Base-by-base conservation (phyloP, 2,329 filamentous ascomycete species). In the Didymella exigua region DNA sequence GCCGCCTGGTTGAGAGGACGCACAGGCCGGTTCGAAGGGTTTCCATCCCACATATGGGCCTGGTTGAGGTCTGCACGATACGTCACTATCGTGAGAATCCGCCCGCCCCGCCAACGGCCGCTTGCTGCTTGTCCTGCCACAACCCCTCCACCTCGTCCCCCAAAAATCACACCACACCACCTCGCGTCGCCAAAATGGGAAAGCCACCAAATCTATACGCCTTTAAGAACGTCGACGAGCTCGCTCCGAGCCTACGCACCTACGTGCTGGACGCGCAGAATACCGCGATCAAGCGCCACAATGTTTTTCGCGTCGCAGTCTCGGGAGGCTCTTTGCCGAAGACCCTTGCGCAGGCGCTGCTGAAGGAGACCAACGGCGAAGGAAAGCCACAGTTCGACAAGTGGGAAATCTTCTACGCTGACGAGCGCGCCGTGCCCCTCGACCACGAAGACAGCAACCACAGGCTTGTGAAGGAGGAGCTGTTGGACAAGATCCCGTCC, bases 401-500 rank as follows among this genome's bases (percentile, higher is more conserved):
- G 76, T 99, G 95, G 95, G 90, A 98, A 71, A 91, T 99, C 72
- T 99, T 98, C 83, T 98, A 97, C 77, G 93, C 93, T 72, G 95
- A 99, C 75, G 95, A 99, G 82, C 90, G 95, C 71, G 91, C 91
- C 66, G 95, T 98, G 48, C 90, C 95, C 19, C 87, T 97, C 65
- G 88, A 95, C 76, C 89, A 98, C 78, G 84, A 86, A 63, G 93
- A 99, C 80, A 96, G 92, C 80, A 99, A 98, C 80, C 96, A 97
- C 79, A 86, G 81, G 58, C 86, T 97, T 38, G 79, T 98, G 65
- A 95, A 96, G 81, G 81, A 86, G 42, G 92, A 97, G 78, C 82
- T 97, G 45, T 82, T 99, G 59, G 88, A 93, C 79, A 93, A 96
- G 80, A 89, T 98, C 60, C 91, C 93, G 36, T 77, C 81, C 40